These are phyloP conservation scores for Diplosphaera chodatii DNA, from an alignment of 139 green algal genomes.

Conservation along the genomic window DNA sequence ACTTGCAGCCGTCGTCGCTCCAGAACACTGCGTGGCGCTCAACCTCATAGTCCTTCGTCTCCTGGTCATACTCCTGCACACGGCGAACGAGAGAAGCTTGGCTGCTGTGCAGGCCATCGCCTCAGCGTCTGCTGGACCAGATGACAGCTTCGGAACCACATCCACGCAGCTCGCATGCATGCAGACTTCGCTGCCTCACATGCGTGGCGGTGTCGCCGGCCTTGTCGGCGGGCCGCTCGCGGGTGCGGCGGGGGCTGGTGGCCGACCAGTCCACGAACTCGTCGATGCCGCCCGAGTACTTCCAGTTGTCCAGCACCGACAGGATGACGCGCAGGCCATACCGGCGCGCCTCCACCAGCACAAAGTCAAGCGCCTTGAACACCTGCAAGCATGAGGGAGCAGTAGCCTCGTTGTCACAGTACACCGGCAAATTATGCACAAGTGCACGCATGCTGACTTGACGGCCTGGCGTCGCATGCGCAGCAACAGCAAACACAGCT, in stretches of 20 bases:
- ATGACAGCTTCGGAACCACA: too few species aligned
- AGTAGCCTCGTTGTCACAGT: too few species aligned
- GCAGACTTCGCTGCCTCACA: too few species aligned
- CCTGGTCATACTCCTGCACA: constrained; percentile 9
- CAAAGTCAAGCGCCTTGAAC: constrained; percentile 60
- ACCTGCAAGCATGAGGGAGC: too few species aligned
- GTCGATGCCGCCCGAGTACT: constrained; percentile 34
- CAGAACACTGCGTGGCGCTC: constrained; percentile 57
- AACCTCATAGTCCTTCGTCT: constrained; percentile 31
- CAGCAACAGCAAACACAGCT: too few species aligned
- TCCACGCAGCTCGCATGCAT: too few species aligned
- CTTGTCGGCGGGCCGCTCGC: constrained; percentile 13
- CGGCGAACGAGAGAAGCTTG: too few species aligned
- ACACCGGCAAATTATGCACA: too few species aligned
- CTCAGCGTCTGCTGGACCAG: too few species aligned
- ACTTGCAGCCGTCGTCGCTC: constrained; percentile 34
- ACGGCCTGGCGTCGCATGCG: too few species aligned
- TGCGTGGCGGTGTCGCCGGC: constrained; percentile 20
- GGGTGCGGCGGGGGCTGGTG: constrained; percentile 18
- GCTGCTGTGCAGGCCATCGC: too few species aligned
- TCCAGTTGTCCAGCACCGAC: constrained; percentile 74
- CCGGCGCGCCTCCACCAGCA: constrained; percentile 45
- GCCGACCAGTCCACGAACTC: constrained; percentile 63
- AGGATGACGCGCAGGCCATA: constrained; percentile 53
- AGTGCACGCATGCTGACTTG: too few species aligned